Evolutionary conservation across 1,284 basidiomycete species (phyloP).

Genomic region (Apiotrichum akiyoshidainum): DNA sequence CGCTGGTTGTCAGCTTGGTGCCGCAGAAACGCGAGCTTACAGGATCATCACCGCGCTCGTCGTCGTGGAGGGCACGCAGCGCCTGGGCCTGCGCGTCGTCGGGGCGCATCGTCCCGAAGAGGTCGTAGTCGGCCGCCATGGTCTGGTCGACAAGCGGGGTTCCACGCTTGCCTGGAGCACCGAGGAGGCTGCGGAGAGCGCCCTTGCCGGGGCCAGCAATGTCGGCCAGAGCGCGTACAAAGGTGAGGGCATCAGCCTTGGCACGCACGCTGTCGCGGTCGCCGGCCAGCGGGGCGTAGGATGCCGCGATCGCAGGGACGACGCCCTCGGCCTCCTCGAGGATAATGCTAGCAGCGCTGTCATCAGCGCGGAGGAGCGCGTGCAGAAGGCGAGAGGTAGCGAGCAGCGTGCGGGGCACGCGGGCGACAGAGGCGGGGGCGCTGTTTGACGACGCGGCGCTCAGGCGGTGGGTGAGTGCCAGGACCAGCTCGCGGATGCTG

Average conservation of each 20-base stretch:
- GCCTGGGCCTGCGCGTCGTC: conserved; percentile 9
- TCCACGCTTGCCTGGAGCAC: conserved; percentile 4
- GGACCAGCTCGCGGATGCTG: not conserved
- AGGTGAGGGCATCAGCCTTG: conserved; percentile 29
- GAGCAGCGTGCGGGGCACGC: conserved; percentile 1
- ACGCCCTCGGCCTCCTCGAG: conserved; percentile 9
- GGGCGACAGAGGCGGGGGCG: not conserved
- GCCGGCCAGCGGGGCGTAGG: conserved; percentile 20
- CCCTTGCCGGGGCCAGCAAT: conserved; percentile 10
- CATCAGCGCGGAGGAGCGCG: conserved; percentile 11
- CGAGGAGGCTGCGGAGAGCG: conserved; percentile 25
- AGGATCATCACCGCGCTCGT: conserved; percentile 24
- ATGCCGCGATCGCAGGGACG: conserved; percentile 24
- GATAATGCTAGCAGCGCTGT: conserved; percentile 3
- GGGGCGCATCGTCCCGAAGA: conserved; percentile 13
- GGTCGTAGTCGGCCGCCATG: conserved; percentile 20
- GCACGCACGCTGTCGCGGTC: conserved; percentile 9
- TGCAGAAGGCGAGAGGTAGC: conserved; percentile 14
- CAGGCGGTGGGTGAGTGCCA: not conserved
- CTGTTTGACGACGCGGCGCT: not conserved
- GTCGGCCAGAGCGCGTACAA: conserved; percentile 25
- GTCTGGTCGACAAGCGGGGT: conserved; percentile 17
- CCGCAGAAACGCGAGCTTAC: conserved; percentile 1
- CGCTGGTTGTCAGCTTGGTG: conserved; percentile 22
- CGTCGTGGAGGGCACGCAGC: conserved; percentile 19